Base-by-base conservation (phyloP, 2,329 filamentous ascomycete species). In the Aspergillus costaricaensis region DNA sequence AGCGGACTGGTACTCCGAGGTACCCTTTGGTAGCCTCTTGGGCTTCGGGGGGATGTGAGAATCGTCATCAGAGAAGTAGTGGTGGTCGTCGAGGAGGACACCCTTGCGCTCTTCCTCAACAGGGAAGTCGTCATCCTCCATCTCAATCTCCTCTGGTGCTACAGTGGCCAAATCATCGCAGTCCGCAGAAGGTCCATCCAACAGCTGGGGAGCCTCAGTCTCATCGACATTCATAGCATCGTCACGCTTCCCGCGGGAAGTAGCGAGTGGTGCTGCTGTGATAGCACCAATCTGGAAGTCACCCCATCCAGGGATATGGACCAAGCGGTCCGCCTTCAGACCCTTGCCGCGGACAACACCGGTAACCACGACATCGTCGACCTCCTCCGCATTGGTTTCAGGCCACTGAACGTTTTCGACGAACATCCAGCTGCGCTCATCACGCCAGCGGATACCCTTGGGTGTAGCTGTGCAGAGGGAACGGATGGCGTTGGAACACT, bases 61-160 rank as follows among this genome's bases (percentile, higher is more conserved):
- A 56, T 95, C 89, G 50, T 95, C 92, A 47, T 98, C 94, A 0
- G 93, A 93, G 73, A 98, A 99, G 76, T 99, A 99, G 74, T 98
- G 94, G 75, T 99, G 94, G 67, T 98, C 94, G 67, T 99, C 95
- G 9, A 99, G 83, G 43, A 99, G 80, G 1, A 99, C 95, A 65
- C 94, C 95, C 78, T 94, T 96, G 72, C 88, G 88, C 47, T 83
- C 81, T 2, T 81, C 79, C 21, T 82, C 79, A 69, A 84, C 67
- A 62, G 81, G 73, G 68, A 82, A 72, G 21, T 86, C 85, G 21
- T 86, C 84, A 62, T 91, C 90, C 23, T 86, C 82, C 91, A 96
- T 95, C 60, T 86, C 81, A 3, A 88, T 85, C 70, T 94, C 92
- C 73, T 98, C 94, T 0, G 93, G 94, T 0, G 95, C 94, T 58